Base-by-base conservation (phyloP, 106 monocot species). In the Acorus gramineus region DNA sequence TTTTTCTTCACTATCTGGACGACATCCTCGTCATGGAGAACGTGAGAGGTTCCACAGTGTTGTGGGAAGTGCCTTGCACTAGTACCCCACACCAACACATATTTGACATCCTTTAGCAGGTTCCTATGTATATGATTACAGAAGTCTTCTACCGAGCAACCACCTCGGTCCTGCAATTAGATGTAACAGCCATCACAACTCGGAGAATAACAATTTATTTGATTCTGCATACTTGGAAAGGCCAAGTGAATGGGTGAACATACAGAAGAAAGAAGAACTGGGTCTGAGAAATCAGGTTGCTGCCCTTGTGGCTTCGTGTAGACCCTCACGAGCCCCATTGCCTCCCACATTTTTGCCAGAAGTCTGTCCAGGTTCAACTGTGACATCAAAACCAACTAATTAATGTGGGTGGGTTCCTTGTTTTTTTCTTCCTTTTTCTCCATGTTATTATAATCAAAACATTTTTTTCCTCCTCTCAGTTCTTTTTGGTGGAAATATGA, bases 1-100 rank as follows among this genome's bases (percentile, higher is more conserved):
- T 98, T 98, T 63, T 98, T 98, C 88, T 98, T 98, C 44, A 98
- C 98, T 55, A 98, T 98, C 67, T 98, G 98, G 64, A 98, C 92
- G 11, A 98, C 98, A 78, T 98, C 98, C 62, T 98, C 92, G 47
- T 98, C 98, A 42, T 81, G 64, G 75, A 98, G 98, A 73, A 45
- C 57, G 52, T 98, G 98, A 44, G 71, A 68, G 63, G 82, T 76
- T 43, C 98, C 98, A 77, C 98, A 98, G 61, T 92, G 98, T 62
- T 98, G 98, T 10, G 98, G 98, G 51, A 92, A 98, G 59, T 98
- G 98, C 66, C 89, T 80, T 50, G 98, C 85, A 77, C 98, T 92
- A 43, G 46, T 83, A 73, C 98, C 98, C 98, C 98, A 98, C 8
- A 89, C 98, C 60, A 98, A 85, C 12, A 92, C 98, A 80, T 98